phyloP scores from a whole-genome alignment of 1,284 basidiomycete species.

The Leccinum fallax region DNA sequence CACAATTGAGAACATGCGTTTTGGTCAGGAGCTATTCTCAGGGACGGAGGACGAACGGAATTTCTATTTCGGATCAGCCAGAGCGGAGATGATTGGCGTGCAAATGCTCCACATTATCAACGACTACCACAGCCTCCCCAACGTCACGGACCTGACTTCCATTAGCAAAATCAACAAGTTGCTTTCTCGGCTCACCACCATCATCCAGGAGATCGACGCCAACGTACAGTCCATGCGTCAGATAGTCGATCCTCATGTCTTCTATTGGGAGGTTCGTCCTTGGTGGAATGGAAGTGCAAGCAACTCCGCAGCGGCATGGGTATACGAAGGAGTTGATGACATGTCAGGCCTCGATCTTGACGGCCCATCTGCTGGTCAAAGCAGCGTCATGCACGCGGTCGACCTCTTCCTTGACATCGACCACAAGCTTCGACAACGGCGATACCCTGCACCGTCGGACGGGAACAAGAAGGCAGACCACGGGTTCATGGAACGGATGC shows the following conservation, averaged over 20 bases:
- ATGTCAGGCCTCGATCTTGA: constrained; percentile 64
- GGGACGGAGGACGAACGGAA: constrained; percentile 81
- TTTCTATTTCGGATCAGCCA: constrained; percentile 87
- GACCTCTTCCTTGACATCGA: constrained; percentile 85
- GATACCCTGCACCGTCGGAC: constrained; percentile 69
- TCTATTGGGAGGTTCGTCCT: constrained; percentile 90
- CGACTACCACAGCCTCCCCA: constrained; percentile 74
- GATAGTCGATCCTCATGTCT: constrained; percentile 82
- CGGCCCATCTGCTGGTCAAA: constrained; percentile 95
- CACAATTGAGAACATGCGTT: constrained; percentile 64
- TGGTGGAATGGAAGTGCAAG: constrained; percentile 89
- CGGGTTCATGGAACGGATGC: constrained; percentile 83
- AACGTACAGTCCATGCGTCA: constrained; percentile 73
- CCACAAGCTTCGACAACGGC: constrained; percentile 74
- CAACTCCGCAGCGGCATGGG: constrained; percentile 67
- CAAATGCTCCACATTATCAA: constrained; percentile 89
- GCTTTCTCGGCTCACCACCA: constrained; percentile 66
- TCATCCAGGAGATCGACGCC: constrained; percentile 76
- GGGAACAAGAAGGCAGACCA: constrained; percentile 63
- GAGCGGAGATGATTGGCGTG: constrained; percentile 86
- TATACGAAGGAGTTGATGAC: constrained; percentile 78
- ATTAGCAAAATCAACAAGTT: constrained; percentile 74
- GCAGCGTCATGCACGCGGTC: constrained; percentile 82
- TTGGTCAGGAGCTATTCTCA: constrained; percentile 76
- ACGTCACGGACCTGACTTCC: constrained; percentile 68